A percentile compares a stretch with the other conserved stretches of the same genome.
Conservation (phyloP, 192 early-diverging fungal genomes). For the Chytriomyces confervae region DNA sequence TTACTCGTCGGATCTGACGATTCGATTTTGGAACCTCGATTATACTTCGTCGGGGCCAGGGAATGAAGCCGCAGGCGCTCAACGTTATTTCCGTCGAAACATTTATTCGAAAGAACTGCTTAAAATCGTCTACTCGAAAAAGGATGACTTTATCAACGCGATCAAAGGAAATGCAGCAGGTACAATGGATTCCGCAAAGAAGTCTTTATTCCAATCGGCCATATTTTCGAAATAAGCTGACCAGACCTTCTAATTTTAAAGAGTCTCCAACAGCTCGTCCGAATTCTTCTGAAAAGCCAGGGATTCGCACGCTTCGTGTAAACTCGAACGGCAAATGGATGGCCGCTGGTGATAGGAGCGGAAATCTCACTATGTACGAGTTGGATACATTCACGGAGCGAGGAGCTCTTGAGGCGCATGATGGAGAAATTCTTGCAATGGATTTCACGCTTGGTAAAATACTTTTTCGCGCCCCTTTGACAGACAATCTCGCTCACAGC, state of each 20-base stretch:
- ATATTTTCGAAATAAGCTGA: too few relatives aligned
- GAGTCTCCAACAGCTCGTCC: background rate
- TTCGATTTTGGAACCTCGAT: conserved; percentile 81
- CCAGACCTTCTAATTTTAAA: background rate
- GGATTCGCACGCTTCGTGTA: conserved; percentile 71
- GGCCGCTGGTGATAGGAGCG: conserved; percentile 75
- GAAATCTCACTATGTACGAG: conserved; percentile 71
- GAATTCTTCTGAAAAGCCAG: conserved; percentile 50
- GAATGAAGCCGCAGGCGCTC: conserved; percentile 22
- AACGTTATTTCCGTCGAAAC: conserved; percentile 54
- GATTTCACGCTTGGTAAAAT: conserved; percentile 65
- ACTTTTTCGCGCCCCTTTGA: too few relatives aligned
- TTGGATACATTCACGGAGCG: conserved; percentile 65
- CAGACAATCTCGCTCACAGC: too few relatives aligned
- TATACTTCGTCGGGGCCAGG: background rate
- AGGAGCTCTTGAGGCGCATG: conserved; percentile 75
- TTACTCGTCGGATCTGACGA: conserved; percentile 77
- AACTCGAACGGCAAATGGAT: conserved; percentile 67
- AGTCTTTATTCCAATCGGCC: too few relatives aligned
- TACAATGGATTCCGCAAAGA: too few relatives aligned
- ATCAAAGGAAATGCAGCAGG: background rate
- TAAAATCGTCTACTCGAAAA: conserved; percentile 65
- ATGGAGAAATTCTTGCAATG: conserved; percentile 76
- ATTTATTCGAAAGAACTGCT: conserved; percentile 66
- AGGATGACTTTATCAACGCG: conserved; percentile 36